These are phyloP conservation scores for Pyrus hybrid DNA, from an alignment of 331 rosid genomes.

Conservation along the genomic window DNA sequence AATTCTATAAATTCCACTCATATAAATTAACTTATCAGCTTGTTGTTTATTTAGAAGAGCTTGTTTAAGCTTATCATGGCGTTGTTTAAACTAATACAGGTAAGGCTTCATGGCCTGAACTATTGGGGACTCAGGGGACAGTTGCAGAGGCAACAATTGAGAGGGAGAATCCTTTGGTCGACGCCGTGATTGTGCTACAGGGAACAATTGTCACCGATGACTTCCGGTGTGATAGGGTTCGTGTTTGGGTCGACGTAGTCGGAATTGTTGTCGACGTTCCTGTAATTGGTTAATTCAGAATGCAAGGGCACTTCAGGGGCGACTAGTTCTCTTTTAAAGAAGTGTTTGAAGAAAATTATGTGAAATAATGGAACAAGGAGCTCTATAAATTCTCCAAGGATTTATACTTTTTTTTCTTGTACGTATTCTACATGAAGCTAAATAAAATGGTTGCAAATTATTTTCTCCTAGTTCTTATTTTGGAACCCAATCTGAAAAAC, in stretches of 20 bases:
- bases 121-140: constrained; percentile 23
- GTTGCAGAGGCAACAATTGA: constrained; percentile 35
- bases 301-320: background rate
- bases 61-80: background rate
- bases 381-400: background rate
- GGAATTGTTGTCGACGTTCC: constrained; percentile 22
- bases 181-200: constrained; percentile 19
- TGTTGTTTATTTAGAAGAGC: background rate
- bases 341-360: background rate
- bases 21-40: background rate
- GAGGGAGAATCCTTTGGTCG: constrained; percentile 34
- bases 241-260: constrained; percentile 24
- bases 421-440: background rate
- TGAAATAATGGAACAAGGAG: background rate
- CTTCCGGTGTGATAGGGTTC: constrained; percentile 31
- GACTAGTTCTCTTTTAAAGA: background rate
- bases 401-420: background rate
- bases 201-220: background rate
- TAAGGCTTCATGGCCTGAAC: constrained; percentile 45
- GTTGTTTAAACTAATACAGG: constrained; percentile 9
- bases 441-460: background rate
- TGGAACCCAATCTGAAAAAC: no score
- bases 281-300: background rate
- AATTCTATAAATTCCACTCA: background rate
- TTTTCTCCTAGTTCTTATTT: background rate